Base-by-base conservation (phyloP, 306 rosid genomes). In the Geum urbanum region DNA sequence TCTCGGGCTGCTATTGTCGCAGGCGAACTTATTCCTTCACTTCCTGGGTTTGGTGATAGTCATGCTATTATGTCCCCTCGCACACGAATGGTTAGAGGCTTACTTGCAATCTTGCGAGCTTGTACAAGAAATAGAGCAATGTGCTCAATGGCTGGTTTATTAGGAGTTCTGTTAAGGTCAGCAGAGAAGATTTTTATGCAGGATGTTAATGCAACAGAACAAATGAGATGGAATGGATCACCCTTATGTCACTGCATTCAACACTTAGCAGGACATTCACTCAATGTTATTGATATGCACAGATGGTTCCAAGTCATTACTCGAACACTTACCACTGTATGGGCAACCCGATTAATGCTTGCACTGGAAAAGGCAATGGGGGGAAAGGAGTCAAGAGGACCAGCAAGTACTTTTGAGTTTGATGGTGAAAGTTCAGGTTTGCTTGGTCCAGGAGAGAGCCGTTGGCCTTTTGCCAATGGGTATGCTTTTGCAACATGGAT, bases 371-470 rank as follows among this genome's bases (percentile, higher is more conserved):
- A 87, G 80, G 92, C 99, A 53, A 70, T 91, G 58, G 77, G 78
- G 70, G 96, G 94, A 85, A 94, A 94, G 86, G 99, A 94, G 77
- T 91, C 99, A 10, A 87, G 71, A 61, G 97, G 99, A 70, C 99
- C 99, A 45, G 78, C 91, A 44, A 84, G 88, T 75, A 91, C 96
- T 48, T 94, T 94, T 81, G 99, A 94, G 85, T 91, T 94, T 80
- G 97, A 94, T 58, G 99, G 99, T 81, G 99, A 94, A 85, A 94
- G 99, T 78, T 94, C 97, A 49, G 99, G 99, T 76, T 84, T 94
- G 87, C 95, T 94, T 47, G 97, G 96, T 69, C 99, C 99, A 32
- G 96, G 97, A 43, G 99, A 94, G 72, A 89, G 95, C 66, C 96
- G 97, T 66, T 94, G 99, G 99, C 97, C 99, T 16, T 94, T 94